Evolutionary conservation across 225 moss, liverwort and hornwort genomes (phyloP).

Genomic region (Rhytidiadelphus loreus): DNA sequence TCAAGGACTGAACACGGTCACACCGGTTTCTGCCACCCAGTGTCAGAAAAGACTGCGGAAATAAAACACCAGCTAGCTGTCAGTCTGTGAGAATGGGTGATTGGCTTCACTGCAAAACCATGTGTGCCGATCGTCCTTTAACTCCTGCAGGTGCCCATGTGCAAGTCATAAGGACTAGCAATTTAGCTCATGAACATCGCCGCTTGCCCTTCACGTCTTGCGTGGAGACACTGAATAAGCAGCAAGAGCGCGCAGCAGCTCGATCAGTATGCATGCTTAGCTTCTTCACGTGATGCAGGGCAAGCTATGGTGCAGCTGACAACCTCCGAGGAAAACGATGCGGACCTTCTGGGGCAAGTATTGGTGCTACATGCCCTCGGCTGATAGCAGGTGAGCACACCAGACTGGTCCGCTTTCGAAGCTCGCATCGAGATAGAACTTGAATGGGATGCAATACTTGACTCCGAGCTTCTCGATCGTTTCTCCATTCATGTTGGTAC

Average conservation of each 20-base stretch:
- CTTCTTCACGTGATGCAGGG: neutral
- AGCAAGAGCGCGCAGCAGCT: neutral
- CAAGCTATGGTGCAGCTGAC: conserved; percentile 30
- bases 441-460: neutral
- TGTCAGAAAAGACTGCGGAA: conserved; percentile 13
- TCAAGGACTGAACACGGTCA: neutral
- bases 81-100: neutral
- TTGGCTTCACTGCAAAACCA: conserved; percentile 5
- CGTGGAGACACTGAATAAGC: neutral
- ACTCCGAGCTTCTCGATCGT: neutral
- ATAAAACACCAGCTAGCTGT: conserved; percentile 6
- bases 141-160: conserved; percentile 22
- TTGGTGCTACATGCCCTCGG: conserved; percentile 32
- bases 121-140: neutral
- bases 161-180: conserved; percentile 1
- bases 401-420: neutral
- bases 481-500: neutral
- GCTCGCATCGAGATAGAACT: neutral
- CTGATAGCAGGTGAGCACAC: conserved; percentile 27
- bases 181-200: neutral
- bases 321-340: conserved; percentile 27
- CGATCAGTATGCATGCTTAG: conserved; percentile 3
- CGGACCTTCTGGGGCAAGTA: conserved; percentile 34
- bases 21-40: neutral
- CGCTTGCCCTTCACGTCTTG: neutral